phyloP scores from a whole-genome alignment of 371 early-diverging fungal species.

The Syncephalastrum sp. region DNA sequence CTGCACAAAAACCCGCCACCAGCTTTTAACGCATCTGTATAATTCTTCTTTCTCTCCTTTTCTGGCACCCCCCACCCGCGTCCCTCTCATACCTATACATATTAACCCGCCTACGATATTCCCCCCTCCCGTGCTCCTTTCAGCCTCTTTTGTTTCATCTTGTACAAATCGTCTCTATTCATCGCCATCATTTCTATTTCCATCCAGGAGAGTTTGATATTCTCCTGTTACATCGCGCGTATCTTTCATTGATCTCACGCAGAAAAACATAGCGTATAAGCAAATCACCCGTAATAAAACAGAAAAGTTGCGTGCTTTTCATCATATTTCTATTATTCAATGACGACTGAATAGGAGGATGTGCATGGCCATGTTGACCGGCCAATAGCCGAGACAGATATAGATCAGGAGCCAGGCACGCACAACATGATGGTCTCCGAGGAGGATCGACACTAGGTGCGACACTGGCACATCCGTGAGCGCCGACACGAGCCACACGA shows the following conservation, averaged over 20 bases:
- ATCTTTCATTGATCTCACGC: too few species aligned
- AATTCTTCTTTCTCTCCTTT: background rate
- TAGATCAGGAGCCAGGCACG: conserved; percentile 64
- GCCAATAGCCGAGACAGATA: conserved; percentile 65
- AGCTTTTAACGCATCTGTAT: conserved; percentile 3
- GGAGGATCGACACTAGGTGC: conserved; percentile 29
- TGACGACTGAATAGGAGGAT: conserved; percentile 32
- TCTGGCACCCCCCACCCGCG: too few species aligned
- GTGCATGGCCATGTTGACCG: conserved; percentile 61
- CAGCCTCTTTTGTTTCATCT: background rate
- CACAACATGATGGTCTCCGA: conserved; percentile 59
- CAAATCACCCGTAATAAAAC: background rate
- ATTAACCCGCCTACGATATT: background rate
- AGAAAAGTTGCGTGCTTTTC: background rate
- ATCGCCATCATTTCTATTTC: too few species aligned
- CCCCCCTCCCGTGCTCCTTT: background rate
- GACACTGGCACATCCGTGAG: conserved; percentile 24
- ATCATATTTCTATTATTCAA: background rate
- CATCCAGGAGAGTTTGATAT: conserved; percentile 1
- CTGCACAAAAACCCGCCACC: conserved; percentile 30
- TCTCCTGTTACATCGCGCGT: background rate
- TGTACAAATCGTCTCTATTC: background rate
- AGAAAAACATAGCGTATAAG: background rate
- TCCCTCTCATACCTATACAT: background rate
- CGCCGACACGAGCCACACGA: conserved; percentile 29